Evolutionary conservation across 78 protist species (phyloP).

Genomic region (Mastigamoeba balamuthi): DNA sequence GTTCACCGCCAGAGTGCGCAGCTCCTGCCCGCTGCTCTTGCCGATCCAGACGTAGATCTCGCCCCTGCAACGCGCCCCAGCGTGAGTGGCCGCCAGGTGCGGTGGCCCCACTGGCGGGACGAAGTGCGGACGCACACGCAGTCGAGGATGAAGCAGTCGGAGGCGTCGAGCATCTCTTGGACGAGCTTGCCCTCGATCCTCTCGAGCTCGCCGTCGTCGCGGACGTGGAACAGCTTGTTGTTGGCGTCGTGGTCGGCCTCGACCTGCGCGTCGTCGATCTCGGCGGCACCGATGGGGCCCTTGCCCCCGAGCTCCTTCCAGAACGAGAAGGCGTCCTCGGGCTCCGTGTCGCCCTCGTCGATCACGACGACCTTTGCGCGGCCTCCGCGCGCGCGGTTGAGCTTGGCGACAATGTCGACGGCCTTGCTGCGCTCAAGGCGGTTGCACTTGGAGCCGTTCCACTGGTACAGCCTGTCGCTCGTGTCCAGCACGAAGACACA

Average conservation of each 20-base stretch:
- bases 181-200: background rate
- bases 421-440: background rate
- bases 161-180: background rate
- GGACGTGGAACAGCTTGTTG: background rate
- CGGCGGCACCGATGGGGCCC: background rate
- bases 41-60: background rate
- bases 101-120: too few relatives aligned
- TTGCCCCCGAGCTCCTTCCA: background rate
- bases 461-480: slow-evolving; percentile 8
- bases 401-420: background rate
- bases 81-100: too few relatives aligned
- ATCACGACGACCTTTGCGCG: background rate
- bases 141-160: background rate
- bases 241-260: background rate
- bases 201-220: background rate
- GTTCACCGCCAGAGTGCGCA: background rate
- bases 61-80: too few relatives aligned
- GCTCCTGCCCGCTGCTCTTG: background rate
- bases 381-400: background rate
- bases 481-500: background rate
- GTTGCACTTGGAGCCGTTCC: slow-evolving; percentile 7
- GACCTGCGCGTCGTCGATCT: background rate
- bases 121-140: background rate
- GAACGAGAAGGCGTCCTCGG: background rate
- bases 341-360: background rate